Base-by-base conservation (phyloP, 1,284 basidiomycete genomes). In the Chalciporus sp. region DNA sequence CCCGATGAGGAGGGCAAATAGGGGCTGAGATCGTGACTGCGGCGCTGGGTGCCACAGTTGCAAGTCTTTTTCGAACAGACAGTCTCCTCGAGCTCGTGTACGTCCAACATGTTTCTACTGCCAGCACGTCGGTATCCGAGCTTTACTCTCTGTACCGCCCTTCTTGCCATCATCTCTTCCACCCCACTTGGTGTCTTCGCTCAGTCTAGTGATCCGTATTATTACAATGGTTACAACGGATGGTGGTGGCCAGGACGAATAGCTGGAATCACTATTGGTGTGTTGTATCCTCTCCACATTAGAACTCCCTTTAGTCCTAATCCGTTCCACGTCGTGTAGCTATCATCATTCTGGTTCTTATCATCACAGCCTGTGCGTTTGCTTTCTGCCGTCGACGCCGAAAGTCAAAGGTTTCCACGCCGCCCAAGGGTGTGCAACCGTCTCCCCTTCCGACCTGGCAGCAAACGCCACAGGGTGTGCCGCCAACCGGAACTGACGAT, bases 171-270 rank as follows among this genome's bases (percentile, higher is more conserved):
- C 29, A 29, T 65, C 14, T 31, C n/a, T 7, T 37, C 43, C 20
- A 28, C 19, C 35, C 53, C 39, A 23, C 40, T 19, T 8, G 41
- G 19, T 41, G 66, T 47, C 6, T 16, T 5, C 1, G 56, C 60
- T 14, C 52, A 53, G 27, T 35, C 50, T 5, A 42, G 47, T 16
- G 42, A 12, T 8, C 23, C 43, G 19, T 11, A 2, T 39, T 37
- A 29, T 16, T 0, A 41, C 52, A 7, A 40, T 42, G 49, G 47
- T 41, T 29, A 39, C 27, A 50, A 55, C 20, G 19, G 39, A 4
- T 67, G 67, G 67, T 19, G 69, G 40, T 49, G 68, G 16, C 62
- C 64, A 12, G 68, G 51, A 12, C 60, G 65, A 20, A 69, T 67
- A 49, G 60, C 39, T 14, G 65, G 57, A 12, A 47, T 70, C 3